Evolutionary conservation across 179 eudicot genomes (phyloP).

Genomic region (Amaranthus tricolor): DNA sequence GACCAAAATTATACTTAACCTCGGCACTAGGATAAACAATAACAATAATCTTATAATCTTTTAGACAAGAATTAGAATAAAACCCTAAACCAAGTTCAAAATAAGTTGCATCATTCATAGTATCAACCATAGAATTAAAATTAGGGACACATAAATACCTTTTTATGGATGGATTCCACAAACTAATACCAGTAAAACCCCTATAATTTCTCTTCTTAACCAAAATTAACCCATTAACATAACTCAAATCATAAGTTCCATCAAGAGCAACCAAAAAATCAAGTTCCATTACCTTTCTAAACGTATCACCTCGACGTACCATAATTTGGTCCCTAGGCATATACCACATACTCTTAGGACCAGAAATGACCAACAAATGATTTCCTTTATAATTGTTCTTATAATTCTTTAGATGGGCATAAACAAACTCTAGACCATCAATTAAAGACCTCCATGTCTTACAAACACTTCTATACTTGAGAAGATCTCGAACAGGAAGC

Average conservation of each 20-base stretch:
- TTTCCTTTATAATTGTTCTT: conserved; percentile 12
- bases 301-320: conserved; percentile 26
- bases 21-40: conserved; percentile 16
- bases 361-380: conserved; percentile 10
- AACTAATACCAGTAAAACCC: background rate
- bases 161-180: conserved; percentile 29
- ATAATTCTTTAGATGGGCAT: conserved; percentile 13
- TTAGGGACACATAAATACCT: background rate
- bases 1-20: no score
- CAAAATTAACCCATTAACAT: conserved; percentile 20
- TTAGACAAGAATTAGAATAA: conserved; percentile 19
- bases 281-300: conserved; percentile 11
- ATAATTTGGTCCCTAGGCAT: background rate
- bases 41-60: conserved; percentile 21
- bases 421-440: conserved; percentile 7
- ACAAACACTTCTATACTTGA: conserved; percentile 16
- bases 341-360: background rate
- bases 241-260: background rate
- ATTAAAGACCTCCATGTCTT: conserved; percentile 16
- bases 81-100: conserved; percentile 23
- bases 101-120: conserved; percentile 1
- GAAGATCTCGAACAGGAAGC: conserved; percentile 18
- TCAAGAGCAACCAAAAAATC: background rate
- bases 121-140: background rate
- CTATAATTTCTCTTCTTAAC: background rate